Conservation (phyloP, 164 flowering plant genomes). For the Tetrastigma voinierianum region DNA sequence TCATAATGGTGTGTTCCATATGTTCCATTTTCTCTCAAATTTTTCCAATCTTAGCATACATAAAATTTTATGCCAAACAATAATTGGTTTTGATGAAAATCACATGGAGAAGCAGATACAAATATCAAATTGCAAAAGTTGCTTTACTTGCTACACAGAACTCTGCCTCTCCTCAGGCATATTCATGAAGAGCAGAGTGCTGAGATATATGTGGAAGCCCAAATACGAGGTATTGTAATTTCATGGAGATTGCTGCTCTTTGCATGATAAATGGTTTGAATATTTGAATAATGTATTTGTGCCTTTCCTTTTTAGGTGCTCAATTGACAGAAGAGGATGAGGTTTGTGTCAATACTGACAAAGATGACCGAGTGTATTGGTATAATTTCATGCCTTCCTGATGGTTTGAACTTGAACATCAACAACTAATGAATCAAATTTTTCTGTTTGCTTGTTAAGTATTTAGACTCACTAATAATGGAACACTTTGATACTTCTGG, state of each 20-base stretch:
- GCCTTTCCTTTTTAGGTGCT: conserved; percentile 32
- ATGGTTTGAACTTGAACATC: neutral
- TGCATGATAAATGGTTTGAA: too few species aligned
- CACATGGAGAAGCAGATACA: conserved; percentile 30
- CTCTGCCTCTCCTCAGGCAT: conserved; percentile 63
- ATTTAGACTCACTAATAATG: neutral
- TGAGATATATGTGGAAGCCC: conserved; percentile 51
- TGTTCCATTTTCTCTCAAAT: neutral
- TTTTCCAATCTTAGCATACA: neutral
- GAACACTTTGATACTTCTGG: too few species aligned
- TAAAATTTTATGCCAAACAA: neutral
- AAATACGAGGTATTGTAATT: too few species aligned
- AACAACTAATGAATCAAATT: neutral
- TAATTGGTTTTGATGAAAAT: conserved; percentile 30
- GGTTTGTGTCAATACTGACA: too few species aligned
- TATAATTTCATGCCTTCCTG: conserved; percentile 24
- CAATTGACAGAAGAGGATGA: conserved; percentile 36
- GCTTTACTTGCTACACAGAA: conserved; percentile 51
- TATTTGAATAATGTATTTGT: neutral
- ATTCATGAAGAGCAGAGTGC: conserved; percentile 56
- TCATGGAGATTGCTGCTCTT: too few species aligned
- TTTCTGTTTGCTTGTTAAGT: neutral
- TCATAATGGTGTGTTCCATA: conserved; percentile 28
- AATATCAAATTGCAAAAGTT: conserved; percentile 44
- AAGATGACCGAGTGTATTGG: conserved; percentile 74